A percentile compares a stretch with the other conserved stretches of the same genome.
Conservation (phyloP, 768 basidiomycete genomes). For the Pleurotus sapidus region DNA sequence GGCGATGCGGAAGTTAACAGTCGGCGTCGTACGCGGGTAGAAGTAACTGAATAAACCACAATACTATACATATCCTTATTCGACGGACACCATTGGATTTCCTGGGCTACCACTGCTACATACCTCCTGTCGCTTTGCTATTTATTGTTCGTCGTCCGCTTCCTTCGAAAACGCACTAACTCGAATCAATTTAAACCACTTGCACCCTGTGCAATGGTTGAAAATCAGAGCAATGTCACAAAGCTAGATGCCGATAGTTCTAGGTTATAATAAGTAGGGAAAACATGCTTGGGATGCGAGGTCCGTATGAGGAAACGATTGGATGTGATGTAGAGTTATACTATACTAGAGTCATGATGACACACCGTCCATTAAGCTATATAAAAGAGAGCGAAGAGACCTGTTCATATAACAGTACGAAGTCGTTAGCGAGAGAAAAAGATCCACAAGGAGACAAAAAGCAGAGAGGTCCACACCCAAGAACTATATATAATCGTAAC, state of each 20-base stretch:
- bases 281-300: constrained; percentile 12
- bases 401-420: background rate
- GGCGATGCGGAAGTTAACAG: constrained; percentile 67
- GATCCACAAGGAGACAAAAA: constrained; percentile 12
- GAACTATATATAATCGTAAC: background rate
- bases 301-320: constrained; percentile 14
- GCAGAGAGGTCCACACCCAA: constrained; percentile 9
- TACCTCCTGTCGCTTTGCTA: too few species aligned
- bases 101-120: too few species aligned
- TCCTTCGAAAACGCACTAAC: too few species aligned
- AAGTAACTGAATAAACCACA: background rate
- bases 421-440: constrained; percentile 9
- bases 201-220: background rate
- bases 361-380: constrained; percentile 11
- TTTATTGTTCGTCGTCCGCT: too few species aligned
- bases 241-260: constrained; percentile 6
- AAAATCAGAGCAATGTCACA: background rate
- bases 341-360: constrained; percentile 12
- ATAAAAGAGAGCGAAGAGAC: constrained; percentile 8
- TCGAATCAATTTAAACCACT: too few species aligned
- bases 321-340: constrained; percentile 5
- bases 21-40: constrained; percentile 63
- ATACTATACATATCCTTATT: too few species aligned
- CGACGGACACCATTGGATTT: too few species aligned
- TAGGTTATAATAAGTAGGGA: constrained; percentile 10